Conservation (phyloP, 1,284 basidiomycete genomes). For the Melampsora americana region DNA sequence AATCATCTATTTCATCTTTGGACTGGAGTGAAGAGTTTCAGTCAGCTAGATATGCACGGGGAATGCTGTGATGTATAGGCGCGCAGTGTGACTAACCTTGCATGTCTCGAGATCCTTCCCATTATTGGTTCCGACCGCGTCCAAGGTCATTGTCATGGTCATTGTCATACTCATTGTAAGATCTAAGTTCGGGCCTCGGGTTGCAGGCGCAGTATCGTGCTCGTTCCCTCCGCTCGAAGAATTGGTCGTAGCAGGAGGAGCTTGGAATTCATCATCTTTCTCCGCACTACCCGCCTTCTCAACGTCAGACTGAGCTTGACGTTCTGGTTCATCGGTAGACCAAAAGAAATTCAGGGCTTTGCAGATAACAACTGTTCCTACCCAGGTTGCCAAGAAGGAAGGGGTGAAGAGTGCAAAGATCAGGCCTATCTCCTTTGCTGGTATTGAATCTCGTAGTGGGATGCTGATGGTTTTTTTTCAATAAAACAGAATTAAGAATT, state of each 20-base stretch:
- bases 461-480: neutral
- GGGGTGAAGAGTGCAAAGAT: constrained; percentile 32
- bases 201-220: neutral
- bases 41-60: neutral
- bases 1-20: neutral
- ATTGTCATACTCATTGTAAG: neutral
- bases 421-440: constrained; percentile 37
- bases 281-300: neutral
- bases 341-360: constrained; percentile 13
- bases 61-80: neutral
- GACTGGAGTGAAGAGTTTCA: neutral
- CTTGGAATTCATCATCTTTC: neutral
- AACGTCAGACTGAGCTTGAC: neutral
- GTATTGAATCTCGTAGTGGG: constrained; percentile 29
- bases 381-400: constrained; percentile 28
- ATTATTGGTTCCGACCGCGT: neutral
- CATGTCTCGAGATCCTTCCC: neutral
- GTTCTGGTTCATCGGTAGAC: neutral
- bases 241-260: neutral
- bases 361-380: constrained; percentile 28
- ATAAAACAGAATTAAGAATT: neutral
- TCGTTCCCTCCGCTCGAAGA: neutral
- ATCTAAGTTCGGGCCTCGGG: neutral
- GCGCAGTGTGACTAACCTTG: neutral
- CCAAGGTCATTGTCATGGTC: neutral